Evolutionary conservation across 352 stramenopile species (phyloP), one percentile per base, ranked within the genome.

Genomic region (Globisporangium paroecandrum): DNA sequence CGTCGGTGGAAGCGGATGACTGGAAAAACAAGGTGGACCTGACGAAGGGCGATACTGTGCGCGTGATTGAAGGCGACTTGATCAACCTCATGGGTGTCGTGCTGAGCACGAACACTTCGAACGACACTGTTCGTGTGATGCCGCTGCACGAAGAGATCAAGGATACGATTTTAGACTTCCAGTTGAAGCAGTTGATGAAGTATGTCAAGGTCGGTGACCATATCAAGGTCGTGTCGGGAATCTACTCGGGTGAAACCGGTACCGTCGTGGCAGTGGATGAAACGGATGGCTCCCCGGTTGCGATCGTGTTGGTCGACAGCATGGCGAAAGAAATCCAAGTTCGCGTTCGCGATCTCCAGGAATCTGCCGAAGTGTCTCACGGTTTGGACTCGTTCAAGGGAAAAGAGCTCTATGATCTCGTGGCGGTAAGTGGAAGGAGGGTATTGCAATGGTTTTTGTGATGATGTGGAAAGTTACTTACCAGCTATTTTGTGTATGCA

Each of bases 251-350:
- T 24, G 90, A 97, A 70, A 97, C 90, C 2, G 90, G 90, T 58
- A 97, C 88, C 7, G 89, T 97, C 60, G 90, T 97, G 22, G 89
- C 88, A 38, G 85, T 97, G 20, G 89, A 96, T 54, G 88, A 96
- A 25, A 87, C 79, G 15, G 85, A 94, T 57, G 87, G 89, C 22
- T 85, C 88, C 22, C 85, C 86, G 4, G 88, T 96, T 18, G 90
- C 89, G 27, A 95, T 97, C 59, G 89, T 97, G 12, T 72, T 97
- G 0, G 89, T 95, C 9, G 90, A 97, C 64, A 96, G 86, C 64
- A 94, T 94, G 82, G 89, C 90, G 6, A 93, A 91, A 55, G 90
- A 97, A 66, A 97, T 97, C 56, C 89, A 96, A 79, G 90, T 96
- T 29, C 87, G 89, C 58, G 87, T 96, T 57, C 87, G 88, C n/a